phyloP scores from a whole-genome alignment of 768 basidiomycete genomes.

The Boletellus emodensis region DNA sequence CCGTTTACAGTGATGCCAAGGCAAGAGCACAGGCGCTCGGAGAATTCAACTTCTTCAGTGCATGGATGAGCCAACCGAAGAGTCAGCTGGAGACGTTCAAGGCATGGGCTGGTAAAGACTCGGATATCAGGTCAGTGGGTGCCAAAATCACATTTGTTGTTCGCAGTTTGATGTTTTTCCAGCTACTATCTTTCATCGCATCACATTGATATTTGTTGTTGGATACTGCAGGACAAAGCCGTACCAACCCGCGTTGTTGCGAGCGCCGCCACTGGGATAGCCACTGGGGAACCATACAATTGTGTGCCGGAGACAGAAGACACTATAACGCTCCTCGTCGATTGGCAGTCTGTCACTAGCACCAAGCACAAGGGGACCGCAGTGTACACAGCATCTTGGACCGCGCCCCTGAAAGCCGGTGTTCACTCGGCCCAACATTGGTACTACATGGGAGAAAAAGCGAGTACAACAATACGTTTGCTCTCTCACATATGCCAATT shows the following conservation, averaged over 20 bases:
- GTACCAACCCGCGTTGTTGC: constrained; percentile 83
- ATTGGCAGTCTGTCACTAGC: constrained; percentile 83
- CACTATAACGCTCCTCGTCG: constrained; percentile 91
- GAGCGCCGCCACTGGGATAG: constrained; percentile 87
- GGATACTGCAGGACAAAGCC: constrained; percentile 76
- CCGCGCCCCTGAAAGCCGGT: constrained; percentile 85
- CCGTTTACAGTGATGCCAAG: constrained; percentile 88
- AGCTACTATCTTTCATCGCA: constrained; percentile 95
- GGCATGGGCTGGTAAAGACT: constrained; percentile 93
- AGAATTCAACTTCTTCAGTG: constrained; percentile 93
- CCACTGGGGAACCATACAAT: constrained; percentile 83
- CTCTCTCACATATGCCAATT: background rate
- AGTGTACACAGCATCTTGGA: constrained; percentile 94
- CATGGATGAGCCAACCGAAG: constrained; percentile 98
- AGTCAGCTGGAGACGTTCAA: constrained; percentile 92
- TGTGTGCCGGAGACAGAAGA: constrained; percentile 87
- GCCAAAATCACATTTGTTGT: background rate
- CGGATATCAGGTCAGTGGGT: constrained; percentile 70
- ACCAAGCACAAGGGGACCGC: constrained; percentile 76
- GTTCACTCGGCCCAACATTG: constrained; percentile 88
- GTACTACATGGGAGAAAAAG: constrained; percentile 95
- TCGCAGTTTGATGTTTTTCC: background rate
- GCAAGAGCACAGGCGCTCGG: constrained; percentile 71
- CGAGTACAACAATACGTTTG: constrained; percentile 21
- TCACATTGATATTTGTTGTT: constrained; percentile 86